Base-by-base conservation (phyloP, 2,329 filamentous ascomycete genomes). In the Akanthomyces lecanii region DNA sequence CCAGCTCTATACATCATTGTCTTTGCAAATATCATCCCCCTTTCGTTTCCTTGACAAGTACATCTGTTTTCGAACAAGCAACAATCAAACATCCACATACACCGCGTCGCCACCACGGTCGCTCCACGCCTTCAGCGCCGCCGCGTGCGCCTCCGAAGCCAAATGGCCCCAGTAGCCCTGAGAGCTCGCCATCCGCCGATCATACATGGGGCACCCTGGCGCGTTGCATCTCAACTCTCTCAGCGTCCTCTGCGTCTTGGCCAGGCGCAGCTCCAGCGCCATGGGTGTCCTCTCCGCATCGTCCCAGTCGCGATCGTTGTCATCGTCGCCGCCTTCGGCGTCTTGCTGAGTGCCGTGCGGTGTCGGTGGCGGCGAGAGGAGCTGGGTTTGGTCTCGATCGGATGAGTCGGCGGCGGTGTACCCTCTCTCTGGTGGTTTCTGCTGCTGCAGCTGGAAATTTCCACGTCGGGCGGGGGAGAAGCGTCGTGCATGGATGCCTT, bases 161-260 rank as follows among this genome's bases (percentile, higher is more conserved):
- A 53, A 18, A 23, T 63, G 62, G 7, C 36, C 12, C 48, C 48
- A 63, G 23, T 59, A 63, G 1, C 4, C 5, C 33, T 28, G 45
- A 0, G 30, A 8, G 10, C 16, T 57, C 33, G 44, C 33, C 45
- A 63, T 23, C 21, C 16, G n/a, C 33, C 4, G 6, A 6, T 55
- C 55, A 16, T 44, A 55, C 30, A 54, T 16, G 23, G 12, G 11
- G 23, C 62, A 63, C 1, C 56, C 62, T 1, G 53, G 44, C 8
- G 50, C 48, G 23, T 63, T 56, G 30, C 62, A 63, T 1, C 55
- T 38, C 10, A 63, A 16, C 21, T 63, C 62, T 8, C 62, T 12
- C 10, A 63, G 45, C 5, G 50, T 40, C 3, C 11, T n/a, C 14
- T 33, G 25, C 5, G 48, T 59, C 18, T 7, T 18, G 8, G 21